phyloP scores from a whole-genome alignment of 805 yeast species.

The Schwanniomyces vanrijiae region DNA sequence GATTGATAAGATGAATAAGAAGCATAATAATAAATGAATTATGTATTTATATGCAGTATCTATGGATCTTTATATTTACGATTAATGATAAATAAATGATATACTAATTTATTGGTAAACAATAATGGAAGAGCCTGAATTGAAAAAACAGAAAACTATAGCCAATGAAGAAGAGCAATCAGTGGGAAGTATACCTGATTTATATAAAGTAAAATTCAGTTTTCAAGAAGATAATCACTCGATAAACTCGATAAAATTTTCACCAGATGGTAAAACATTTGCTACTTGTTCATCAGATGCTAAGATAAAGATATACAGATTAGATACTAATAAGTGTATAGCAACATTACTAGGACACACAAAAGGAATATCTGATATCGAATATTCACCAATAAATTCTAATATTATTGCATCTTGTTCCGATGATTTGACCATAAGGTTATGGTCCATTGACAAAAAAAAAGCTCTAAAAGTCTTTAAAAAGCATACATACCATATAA shows the following conservation, averaged over 20 bases:
- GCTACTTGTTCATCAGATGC: constrained; percentile 51
- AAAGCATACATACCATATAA: constrained; percentile 86
- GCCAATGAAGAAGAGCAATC: background rate
- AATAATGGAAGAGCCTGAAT: constrained; percentile 4
- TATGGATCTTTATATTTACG: background rate
- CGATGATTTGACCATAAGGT: constrained; percentile 76
- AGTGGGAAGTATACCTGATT: constrained; percentile 1
- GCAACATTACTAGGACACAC: constrained; percentile 56
- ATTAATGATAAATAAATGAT: background rate
- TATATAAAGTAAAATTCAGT: constrained; percentile 4
- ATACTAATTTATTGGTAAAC: background rate
- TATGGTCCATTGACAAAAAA: constrained; percentile 63
- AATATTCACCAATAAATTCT: constrained; percentile 72
- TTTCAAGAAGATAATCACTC: constrained; percentile 5
- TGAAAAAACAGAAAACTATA: constrained; percentile 1
- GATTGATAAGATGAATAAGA: constrained; percentile 35
- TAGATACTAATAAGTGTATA: constrained; percentile 25
- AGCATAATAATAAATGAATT: background rate
- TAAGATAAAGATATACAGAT: constrained; percentile 23
- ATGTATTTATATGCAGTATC: background rate
- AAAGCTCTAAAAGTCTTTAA: constrained; percentile 51
- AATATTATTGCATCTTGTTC: constrained; percentile 77
- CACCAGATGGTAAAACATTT: constrained; percentile 57
- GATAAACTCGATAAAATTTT: constrained; percentile 51
- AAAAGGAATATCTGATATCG: constrained; percentile 70